Evolutionary conservation across 2,329 filamentous ascomycete species (phyloP).

Genomic region (Saccharata proteae): DNA sequence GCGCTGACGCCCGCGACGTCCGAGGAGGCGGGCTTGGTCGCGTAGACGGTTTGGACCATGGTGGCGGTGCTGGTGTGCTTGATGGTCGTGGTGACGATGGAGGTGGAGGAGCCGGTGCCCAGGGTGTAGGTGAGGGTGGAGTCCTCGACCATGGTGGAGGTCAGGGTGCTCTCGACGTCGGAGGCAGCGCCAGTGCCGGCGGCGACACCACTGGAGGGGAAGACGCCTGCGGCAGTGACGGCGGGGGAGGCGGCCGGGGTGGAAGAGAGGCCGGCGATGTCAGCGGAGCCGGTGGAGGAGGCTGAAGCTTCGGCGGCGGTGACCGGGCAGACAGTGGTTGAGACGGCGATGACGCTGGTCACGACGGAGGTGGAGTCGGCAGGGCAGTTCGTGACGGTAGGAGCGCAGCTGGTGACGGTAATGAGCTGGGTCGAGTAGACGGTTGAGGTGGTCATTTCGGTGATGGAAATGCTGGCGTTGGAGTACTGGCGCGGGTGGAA

Average conservation of each 20-base stretch:
- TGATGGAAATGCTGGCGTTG: constrained; percentile 8
- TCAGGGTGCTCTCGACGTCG: constrained; percentile 6
- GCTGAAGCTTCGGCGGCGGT: constrained; percentile 18
- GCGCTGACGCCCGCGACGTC: constrained; percentile 3
- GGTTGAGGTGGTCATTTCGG: constrained; percentile 9
- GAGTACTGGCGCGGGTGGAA: constrained; percentile 7
- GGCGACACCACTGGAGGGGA: constrained; percentile 6
- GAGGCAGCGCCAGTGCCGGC: constrained; percentile 8
- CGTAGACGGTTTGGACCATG: constrained; percentile 15
- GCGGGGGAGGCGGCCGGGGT: constrained; percentile 1
- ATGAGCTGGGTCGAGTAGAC: constrained; percentile 8
- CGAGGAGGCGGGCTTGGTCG: constrained; percentile 14
- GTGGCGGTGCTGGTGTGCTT: constrained; percentile 27
- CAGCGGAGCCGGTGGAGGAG: constrained; percentile 4
- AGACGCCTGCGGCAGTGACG: constrained; percentile 13
- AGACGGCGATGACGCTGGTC: constrained; percentile 16
- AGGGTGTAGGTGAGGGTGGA: constrained; percentile 32
- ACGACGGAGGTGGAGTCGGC: constrained; percentile 10
- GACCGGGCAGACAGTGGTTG: constrained; percentile 31
- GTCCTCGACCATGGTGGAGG: constrained; percentile 26
- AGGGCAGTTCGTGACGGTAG: constrained; percentile 10
- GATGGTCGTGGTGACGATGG: constrained; percentile 33
- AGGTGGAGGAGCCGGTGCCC: constrained; percentile 28
- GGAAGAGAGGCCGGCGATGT: neutral
- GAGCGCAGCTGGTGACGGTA: constrained; percentile 8